Evolutionary conservation across 2,329 filamentous ascomycete species (phyloP), one percentile per base, ranked within the genome.

Genomic region (Proliferodiscus dingleyae): DNA sequence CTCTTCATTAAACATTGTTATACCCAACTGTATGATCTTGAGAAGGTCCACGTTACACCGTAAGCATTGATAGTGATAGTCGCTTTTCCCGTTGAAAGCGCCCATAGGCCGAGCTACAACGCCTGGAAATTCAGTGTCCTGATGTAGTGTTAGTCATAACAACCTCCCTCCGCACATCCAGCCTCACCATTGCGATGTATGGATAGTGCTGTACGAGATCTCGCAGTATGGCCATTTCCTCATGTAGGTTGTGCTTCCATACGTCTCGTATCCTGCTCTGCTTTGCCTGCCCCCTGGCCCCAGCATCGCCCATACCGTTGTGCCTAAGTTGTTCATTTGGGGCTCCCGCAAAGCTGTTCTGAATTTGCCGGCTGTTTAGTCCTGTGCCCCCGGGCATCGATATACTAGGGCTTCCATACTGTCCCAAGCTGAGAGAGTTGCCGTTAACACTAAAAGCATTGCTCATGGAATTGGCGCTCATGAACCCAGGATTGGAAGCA

Each of bases 91-190:
- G 49, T 86, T 81, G 66, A 98, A 98, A 45, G 85, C 82, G 39
- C 93, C 93, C 76, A 98, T 97, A 2, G 93, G 93, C 56, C 93
- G 81, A 21, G 91, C 89, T 43, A 98, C 91, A 43, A 98, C 89
- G 46, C 93, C 93, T n/a, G 93, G 93, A 59, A 98, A 98, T 65
- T 97, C 91, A 19, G 93, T 96, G 65, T 98, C 93, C 90, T 95
- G 63, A 41, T 47, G 40, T 26, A 33, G 39, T 53, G 53, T 62
- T 49, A 62, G 55, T 46, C 18, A 34, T 21, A 9, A 43, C 22
- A 42, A 41, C 30, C 32, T 32, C 33, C 36, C 18, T 21, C 28
- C 37, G 26, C 42, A 45, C 56, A 46, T 26, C 37, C 46, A 43
- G 43, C 64, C 85, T 73, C 72, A 95, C 90, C 93, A 98, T 97